Base-by-base conservation (phyloP, 2,329 filamentous ascomycete species). In the Fonsecaea monophora region DNA sequence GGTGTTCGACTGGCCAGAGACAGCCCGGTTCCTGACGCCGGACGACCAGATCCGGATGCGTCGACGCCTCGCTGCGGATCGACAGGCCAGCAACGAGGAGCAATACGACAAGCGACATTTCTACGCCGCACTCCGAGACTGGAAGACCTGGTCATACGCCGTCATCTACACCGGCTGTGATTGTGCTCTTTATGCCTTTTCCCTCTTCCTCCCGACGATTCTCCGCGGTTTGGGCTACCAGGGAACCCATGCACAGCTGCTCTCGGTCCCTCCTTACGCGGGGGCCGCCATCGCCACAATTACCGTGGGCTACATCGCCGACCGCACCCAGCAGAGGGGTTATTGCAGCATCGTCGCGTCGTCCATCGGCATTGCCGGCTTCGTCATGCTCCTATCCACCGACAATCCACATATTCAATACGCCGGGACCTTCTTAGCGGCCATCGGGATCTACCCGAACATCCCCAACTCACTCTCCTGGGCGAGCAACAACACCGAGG, bases 381-480 rank as follows among this genome's bases (percentile, higher is more conserved):
- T 97, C 76, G 77, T 83, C 53, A 92, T 97, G 89, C 84, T 97
- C 3, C 81, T 96, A 1, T 84, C 4, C 6, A 32, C 53, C 6
- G 32, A 32, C 13, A 48, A 32, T 13, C 38, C 64, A 4, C 40
- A 58, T 15, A 34, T 65, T 25, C 53, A 62, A 42, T 72, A 64
- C 45, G 90, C 89, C 0, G 94, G 91, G 0, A 91, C 88, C 0
- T 97, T 96, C 78, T 82, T 97, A 0, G 93, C 90, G 0, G 93
- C 94, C 0, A 81, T 94, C 60, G 93, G 94, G 1, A 96, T 97
- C 72, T 97, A 97, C 74, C 93, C 94, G 0, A 90, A 88, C 73
- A 92, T 96, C 64, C 82, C 92, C 8, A 95, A 96, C 75, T 96
- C 92, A 0, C 92, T 97, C 69, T 89, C 89, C 1, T 97, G 94